Evolutionary conservation across 2,329 filamentous ascomycete genomes (phyloP), one percentile per base, ranked within the genome.

Genomic region (Aspergillus eucalypticola): DNA sequence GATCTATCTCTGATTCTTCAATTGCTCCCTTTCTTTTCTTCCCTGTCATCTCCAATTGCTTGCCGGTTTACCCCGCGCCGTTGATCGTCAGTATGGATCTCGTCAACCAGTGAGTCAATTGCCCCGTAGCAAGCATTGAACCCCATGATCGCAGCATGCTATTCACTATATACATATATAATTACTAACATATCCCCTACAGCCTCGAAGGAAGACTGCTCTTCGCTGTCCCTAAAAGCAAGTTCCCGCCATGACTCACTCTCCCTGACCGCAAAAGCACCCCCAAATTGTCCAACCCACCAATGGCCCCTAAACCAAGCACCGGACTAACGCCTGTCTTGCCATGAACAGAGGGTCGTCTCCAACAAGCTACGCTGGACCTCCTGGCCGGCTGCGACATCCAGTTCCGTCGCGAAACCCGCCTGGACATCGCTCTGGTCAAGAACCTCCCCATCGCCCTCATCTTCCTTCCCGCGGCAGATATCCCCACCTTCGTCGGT

Each of bases 151-250:
- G 53, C 62, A 62, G 55, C 50, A 10, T 38, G 50, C 55, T 56
- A 4, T 32, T 17, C 21, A 5, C 4, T 21, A 32, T 3, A 15
- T 27, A 48, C 29, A 38, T 13, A 27, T 60, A 49, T 59, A 61
- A 59, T 59, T 49, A 61, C 63, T 66, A 75, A 76, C 71, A 77
- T 73, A 59, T 69, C 19, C 58, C 73, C 58, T 69, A 68, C 67
- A 96, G 92, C 82, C 85, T 97, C 75, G 92, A 95, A 83, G 93
- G 94, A 73, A 90, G 95, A 67, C 85, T 98, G 59, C 86, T 98
- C 64, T 97, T 99, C 75, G 95, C 95, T 63, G 91, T 99, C n/a
- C 95, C 95, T 62, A 99, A 99, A 82, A 99, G 92, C 93, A 82
- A 82, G 90, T 87, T 58, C 54, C 55, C 64, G 54, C 62, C 50